A percentile compares a stretch with the other conserved stretches of the same genome.
Conservation (phyloP, 2,329 filamentous ascomycete species). For the Incumbomyces lentus region DNA sequence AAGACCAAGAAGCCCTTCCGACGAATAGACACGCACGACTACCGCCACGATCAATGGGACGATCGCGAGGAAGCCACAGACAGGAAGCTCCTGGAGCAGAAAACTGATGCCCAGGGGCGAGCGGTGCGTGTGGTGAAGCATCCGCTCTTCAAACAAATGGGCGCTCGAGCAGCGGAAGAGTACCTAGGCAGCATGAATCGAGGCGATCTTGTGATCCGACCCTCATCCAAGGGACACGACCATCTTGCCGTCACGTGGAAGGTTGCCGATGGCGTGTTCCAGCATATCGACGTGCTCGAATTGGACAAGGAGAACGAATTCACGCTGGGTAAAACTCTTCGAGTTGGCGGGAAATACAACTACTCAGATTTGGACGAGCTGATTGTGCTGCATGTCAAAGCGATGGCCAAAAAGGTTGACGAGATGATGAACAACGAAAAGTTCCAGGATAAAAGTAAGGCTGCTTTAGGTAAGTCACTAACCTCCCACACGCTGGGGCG, state of each 20-base stretch:
- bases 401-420: slow-evolving; percentile 94
- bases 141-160: slow-evolving; percentile 88
- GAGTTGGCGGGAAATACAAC: slow-evolving; percentile 76
- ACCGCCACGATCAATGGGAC: slow-evolving; percentile 77
- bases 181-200: slow-evolving; percentile 75
- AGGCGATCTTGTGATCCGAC: slow-evolving; percentile 88
- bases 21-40: slow-evolving; percentile 47
- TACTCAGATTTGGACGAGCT: slow-evolving; percentile 95
- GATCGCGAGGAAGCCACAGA: slow-evolving; percentile 69
- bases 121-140: slow-evolving; percentile 95
- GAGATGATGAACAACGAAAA: slow-evolving; percentile 94
- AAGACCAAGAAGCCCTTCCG: slow-evolving; percentile 63
- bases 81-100: slow-evolving; percentile 66
- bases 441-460: slow-evolving; percentile 70
- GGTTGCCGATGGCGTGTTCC: slow-evolving; percentile 88
- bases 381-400: slow-evolving; percentile 93
- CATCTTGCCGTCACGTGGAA: slow-evolving; percentile 98
- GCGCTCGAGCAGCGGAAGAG: slow-evolving; percentile 83
- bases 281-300: slow-evolving; percentile 95
- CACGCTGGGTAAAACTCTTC: slow-evolving; percentile 74
- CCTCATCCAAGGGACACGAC: slow-evolving; percentile 88
- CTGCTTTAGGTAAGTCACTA: slow-evolving; percentile 64
- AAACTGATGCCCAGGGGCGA: slow-evolving; percentile 73
- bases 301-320: slow-evolving; percentile 96
- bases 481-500: background rate